A percentile compares a stretch with the other conserved stretches of the same genome.
phyloP scores from a whole-genome alignment of 2,329 filamentous ascomycete species.

The Parafenestella ontariensis region DNA sequence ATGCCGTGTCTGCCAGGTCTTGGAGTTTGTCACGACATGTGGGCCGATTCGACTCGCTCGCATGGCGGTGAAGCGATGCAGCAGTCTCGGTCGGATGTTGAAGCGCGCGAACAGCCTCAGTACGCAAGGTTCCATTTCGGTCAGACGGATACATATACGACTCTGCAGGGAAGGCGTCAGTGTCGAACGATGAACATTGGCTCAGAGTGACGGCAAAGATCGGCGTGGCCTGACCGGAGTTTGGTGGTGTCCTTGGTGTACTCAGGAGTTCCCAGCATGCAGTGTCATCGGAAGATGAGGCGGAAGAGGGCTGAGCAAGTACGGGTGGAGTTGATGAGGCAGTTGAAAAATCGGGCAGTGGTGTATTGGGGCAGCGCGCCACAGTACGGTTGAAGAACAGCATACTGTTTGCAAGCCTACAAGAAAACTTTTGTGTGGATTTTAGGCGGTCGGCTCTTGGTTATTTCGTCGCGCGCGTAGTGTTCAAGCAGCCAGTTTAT shows the following conservation, averaged over 20 bases:
- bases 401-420: not conserved
- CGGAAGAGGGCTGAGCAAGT: not conserved
- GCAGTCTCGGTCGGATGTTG: not conserved
- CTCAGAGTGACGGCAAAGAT: not conserved
- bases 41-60: not conserved
- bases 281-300: not conserved
- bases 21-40: not conserved
- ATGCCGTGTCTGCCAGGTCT: constrained; percentile 1
- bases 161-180: constrained; percentile 13
- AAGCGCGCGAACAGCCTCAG: not conserved
- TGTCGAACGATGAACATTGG: not conserved
- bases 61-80: not conserved
- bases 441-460: not conserved
- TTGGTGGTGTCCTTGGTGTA: not conserved
- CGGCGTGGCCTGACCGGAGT: not conserved
- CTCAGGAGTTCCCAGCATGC: not conserved
- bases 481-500: not conserved
- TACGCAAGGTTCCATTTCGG: constrained; percentile 14
- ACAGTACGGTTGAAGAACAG: not conserved
- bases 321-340: not conserved
- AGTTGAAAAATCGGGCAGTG: not conserved
- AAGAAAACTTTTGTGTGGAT: not conserved
- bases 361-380: not conserved
- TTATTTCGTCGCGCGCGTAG: not conserved
- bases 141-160: constrained; percentile 14